phyloP scores from a whole-genome alignment of 2,329 filamentous ascomycete species.

The Cladosporium sp. region DNA sequence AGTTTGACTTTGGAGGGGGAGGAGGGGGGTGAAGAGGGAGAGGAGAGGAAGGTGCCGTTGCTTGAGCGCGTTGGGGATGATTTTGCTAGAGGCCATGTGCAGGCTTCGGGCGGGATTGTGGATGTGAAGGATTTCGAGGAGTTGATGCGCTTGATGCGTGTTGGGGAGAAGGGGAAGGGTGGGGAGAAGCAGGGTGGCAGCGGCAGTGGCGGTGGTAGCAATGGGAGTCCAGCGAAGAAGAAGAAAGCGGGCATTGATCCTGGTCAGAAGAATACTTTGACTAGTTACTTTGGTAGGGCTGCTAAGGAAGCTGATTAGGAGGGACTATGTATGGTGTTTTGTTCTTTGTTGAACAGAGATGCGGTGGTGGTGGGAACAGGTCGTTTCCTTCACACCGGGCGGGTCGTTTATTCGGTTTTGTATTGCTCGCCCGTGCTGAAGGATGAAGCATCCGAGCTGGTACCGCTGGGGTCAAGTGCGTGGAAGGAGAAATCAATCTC shows the following conservation, averaged over 20 bases:
- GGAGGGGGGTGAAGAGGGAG: constrained; percentile 31
- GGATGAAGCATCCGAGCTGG: constrained; percentile 10
- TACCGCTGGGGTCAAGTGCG: constrained; percentile 38
- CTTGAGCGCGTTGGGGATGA: constrained; percentile 54
- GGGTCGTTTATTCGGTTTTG: constrained; percentile 1
- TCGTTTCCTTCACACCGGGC: too few relatives aligned
- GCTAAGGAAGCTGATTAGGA: background rate
- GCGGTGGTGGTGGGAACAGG: too few relatives aligned
- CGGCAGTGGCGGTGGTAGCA: too few relatives aligned
- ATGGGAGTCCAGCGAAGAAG: constrained; percentile 30
- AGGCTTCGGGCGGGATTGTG: constrained; percentile 63
- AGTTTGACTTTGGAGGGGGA: constrained; percentile 32
- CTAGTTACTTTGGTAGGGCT: constrained; percentile 50
- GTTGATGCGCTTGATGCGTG: constrained; percentile 53
- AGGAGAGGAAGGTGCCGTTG: constrained; percentile 27
- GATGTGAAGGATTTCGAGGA: constrained; percentile 59
- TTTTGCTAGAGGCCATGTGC: constrained; percentile 63
- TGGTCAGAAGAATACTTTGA: constrained; percentile 50
- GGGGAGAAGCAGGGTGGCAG: constrained; percentile 23
- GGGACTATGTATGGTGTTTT: too few relatives aligned
- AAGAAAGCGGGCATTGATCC: constrained; percentile 29
- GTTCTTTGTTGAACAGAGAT: too few relatives aligned
- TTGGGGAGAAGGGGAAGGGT: constrained; percentile 51
- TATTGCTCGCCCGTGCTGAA: background rate
- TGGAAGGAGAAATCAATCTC: constrained; percentile 68